Percentiles rank a stretch among this genome's conserved stretches.
phyloP scores from a whole-genome alignment of 2,329 filamentous ascomycete genomes.

The Daldinia sp. region DNA sequence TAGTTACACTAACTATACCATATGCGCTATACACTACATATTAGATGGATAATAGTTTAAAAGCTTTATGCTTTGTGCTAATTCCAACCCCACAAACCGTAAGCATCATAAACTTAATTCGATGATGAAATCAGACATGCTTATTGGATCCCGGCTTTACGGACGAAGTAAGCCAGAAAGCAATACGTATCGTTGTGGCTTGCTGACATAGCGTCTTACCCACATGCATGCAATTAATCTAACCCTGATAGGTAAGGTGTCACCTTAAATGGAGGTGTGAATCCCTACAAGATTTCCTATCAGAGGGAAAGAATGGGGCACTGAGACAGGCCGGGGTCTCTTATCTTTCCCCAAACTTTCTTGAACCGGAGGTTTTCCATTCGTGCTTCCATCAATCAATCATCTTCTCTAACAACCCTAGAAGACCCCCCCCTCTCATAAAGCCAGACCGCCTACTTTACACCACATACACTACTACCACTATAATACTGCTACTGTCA shows the following conservation, averaged over 20 bases:
- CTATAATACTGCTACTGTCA: background rate
- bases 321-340: constrained; percentile 12
- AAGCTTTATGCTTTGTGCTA: constrained; percentile 2
- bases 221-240: constrained; percentile 17
- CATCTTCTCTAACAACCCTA: background rate
- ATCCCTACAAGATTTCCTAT: constrained; percentile 22
- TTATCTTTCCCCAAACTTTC: constrained; percentile 27
- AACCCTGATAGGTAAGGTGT: constrained; percentile 16
- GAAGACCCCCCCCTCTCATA: background rate
- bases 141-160: constrained; percentile 34
- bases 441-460: background rate
- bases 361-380: constrained; percentile 28
- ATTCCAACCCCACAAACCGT: background rate
- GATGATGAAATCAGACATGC: constrained; percentile 18
- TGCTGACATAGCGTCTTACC: constrained; percentile 11
- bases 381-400: constrained; percentile 15
- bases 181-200: constrained; percentile 5
- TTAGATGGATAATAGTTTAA: background rate
- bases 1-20: background rate
- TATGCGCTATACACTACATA: too few species aligned
- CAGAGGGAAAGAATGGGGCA: constrained; percentile 25
- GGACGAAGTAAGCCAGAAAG: constrained; percentile 10
- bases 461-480: background rate
- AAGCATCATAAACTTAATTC: constrained; percentile 19
- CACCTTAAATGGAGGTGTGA: constrained; percentile 5